Evolutionary conservation across 2,329 filamentous ascomycete species (phyloP), one percentile per base, ranked within the genome.

Genomic region (Colletotrichum chrysophilum): DNA sequence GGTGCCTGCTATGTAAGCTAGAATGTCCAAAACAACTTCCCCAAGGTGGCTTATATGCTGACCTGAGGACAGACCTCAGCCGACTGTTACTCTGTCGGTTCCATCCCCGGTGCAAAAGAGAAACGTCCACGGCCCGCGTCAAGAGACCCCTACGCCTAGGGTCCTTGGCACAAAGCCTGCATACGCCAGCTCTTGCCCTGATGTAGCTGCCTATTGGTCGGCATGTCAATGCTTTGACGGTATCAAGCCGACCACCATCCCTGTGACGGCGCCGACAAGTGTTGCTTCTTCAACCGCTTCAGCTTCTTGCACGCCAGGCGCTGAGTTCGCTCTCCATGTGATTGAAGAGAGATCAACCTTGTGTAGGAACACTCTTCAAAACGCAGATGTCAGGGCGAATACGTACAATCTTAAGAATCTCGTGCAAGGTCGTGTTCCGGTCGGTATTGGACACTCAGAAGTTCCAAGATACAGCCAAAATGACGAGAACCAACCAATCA

Each of bases 191-290:
- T 58, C 61, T 38, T 79, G 78, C 34, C n/a, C 70, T 13, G 72
- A 78, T 26, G 38, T 64, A 6, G 66, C 55, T 10, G 66, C 65
- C 12, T 79, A 78, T 70, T 78, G 77, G 76, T 74, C 66, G 18
- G 78, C 77, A 5, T 79, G 78, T 36, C 77, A 78, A 69, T 79
- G 78, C 68, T 79, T 78, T 66, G 36, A 48, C 3, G 78, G 75
- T 48, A 71, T 78, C 70, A 62, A 32, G 18, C 56, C 77, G 5
- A 77, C 77, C 4, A 71, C 74, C 38, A 34, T 76, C 16, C 74
- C 77, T 14, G 70, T 74, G 5, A 70, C 65, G 34, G 71, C 30
- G 7, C 56, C 71, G 6, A 67, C 77, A 2, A 36, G 65, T 18
- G 70, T 66, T 18, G 12, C 56, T 12, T 61, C 67, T 16, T n/a